Conservation (phyloP, 805 yeast genomes). For the Sporopachydermia lactativora region DNA sequence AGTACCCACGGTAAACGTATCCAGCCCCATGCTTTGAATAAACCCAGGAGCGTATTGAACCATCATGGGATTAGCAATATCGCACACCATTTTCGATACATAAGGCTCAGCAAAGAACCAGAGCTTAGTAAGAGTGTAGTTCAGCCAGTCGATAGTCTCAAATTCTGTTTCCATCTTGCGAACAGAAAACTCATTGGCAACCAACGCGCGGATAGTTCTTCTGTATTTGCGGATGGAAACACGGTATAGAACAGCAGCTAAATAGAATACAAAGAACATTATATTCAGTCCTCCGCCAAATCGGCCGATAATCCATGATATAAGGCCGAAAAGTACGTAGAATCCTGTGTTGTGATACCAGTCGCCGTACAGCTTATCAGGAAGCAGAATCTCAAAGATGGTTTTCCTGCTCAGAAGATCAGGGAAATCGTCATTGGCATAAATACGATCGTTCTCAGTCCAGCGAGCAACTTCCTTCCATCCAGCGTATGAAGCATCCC, state of each 20-base stretch:
- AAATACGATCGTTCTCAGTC: constrained; percentile 53
- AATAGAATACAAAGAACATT: constrained; percentile 54
- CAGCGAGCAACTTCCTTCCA: constrained; percentile 93
- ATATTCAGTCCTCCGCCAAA: constrained; percentile 69
- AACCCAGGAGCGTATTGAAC: constrained; percentile 79
- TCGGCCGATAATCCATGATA: constrained; percentile 72
- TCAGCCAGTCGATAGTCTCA: constrained; percentile 94
- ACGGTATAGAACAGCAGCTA: constrained; percentile 61
- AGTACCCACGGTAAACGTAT: constrained; percentile 82
- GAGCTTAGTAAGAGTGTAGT: constrained; percentile 75
- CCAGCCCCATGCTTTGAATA: constrained; percentile 72
- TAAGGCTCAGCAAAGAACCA: constrained; percentile 90
- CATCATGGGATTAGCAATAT: constrained; percentile 71
- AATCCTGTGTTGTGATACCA: constrained; percentile 90
- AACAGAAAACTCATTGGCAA: constrained; percentile 76
- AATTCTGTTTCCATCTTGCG: constrained; percentile 74
- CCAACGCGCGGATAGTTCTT: constrained; percentile 55
- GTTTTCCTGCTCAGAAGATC: constrained; percentile 55
- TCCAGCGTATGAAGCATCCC: constrained; percentile 63
- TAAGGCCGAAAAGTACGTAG: constrained; percentile 47
- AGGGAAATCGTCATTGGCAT: constrained; percentile 49
- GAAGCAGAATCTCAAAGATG: constrained; percentile 58
- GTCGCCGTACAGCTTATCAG: constrained; percentile 73
- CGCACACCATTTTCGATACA: constrained; percentile 71
- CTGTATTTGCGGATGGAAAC: constrained; percentile 74